These are phyloP conservation scores for Pichia californica DNA, from an alignment of 805 yeast species.

Conservation along the genomic window DNA sequence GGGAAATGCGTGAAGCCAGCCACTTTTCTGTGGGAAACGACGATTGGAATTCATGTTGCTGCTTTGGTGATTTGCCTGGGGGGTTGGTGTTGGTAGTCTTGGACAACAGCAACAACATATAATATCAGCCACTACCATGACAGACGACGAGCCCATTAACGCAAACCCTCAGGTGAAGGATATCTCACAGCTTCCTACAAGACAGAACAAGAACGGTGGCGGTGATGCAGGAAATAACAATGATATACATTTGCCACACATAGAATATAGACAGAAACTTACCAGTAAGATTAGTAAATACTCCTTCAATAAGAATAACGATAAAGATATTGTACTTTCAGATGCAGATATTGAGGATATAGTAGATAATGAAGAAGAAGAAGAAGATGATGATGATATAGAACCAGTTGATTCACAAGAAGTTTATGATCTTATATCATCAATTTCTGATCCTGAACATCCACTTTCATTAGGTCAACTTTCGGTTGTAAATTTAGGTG, in stretches of 20 bases:
- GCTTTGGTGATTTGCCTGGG: too few species aligned
- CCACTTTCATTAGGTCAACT: conserved; percentile 91
- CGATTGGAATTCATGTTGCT: too few species aligned
- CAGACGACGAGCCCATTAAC: conserved; percentile 59
- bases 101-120: neutral
- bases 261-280: neutral
- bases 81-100: too few species aligned
- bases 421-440: conserved; percentile 76
- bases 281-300: neutral
- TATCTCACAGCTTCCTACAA: conserved; percentile 66
- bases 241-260: conserved; percentile 4
- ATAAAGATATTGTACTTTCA: too few species aligned
- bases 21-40: neutral
- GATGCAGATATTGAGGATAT: too few species aligned
- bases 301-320: neutral
- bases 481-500: conserved; percentile 82
- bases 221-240: neutral
- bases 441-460: conserved; percentile 95
- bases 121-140: conserved; percentile 1
- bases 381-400: conserved; percentile 21
- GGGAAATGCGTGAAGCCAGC: conserved; percentile 7
- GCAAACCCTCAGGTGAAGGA: conserved; percentile 88
- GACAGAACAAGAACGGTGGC: conserved; percentile 24
- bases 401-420: conserved; percentile 86
- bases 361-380: neutral